Conservation (phyloP, 805 yeast genomes). For the Metschnikowia drakensbergensis region DNA sequence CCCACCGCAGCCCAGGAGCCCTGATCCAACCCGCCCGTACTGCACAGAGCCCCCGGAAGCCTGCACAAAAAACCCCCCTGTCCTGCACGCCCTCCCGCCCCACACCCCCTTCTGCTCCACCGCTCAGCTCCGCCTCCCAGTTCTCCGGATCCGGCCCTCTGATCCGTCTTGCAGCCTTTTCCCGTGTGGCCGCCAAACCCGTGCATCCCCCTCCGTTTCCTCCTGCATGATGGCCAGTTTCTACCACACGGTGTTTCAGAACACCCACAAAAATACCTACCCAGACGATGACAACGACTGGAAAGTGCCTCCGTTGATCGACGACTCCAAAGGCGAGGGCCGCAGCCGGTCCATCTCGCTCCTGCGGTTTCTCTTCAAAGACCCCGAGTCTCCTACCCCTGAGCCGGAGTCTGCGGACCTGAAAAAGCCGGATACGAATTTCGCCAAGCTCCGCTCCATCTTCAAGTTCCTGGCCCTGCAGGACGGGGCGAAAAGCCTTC, state of each 20-base stretch:
- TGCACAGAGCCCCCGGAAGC: too few relatives aligned
- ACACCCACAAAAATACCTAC: constrained; percentile 8
- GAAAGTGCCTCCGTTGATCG: constrained; percentile 15
- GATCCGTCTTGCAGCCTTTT: too few relatives aligned
- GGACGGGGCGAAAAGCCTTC: constrained; percentile 6
- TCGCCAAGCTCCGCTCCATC: constrained; percentile 8
- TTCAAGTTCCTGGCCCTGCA: constrained; percentile 15
- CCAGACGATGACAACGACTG: constrained; percentile 17
- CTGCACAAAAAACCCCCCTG: too few relatives aligned
- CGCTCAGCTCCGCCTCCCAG: too few relatives aligned
- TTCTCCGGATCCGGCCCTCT: too few relatives aligned
- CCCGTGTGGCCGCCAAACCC: too few relatives aligned
- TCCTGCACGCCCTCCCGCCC: too few relatives aligned
- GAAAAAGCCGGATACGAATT: constrained; percentile 4
- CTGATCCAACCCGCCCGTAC: too few relatives aligned
- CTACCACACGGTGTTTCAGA: constrained; percentile 17
- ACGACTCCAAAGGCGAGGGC: constrained; percentile 1
- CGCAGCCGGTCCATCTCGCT: constrained; percentile 25
- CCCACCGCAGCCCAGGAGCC: not conserved
- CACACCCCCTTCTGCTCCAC: too few relatives aligned
- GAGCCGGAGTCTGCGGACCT: not conserved
- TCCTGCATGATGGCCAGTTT: constrained; percentile 17
- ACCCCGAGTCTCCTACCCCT: constrained; percentile 13
- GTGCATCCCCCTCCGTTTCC: too few relatives aligned
- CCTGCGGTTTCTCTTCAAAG: constrained; percentile 25